These are phyloP conservation scores for Eutypa lata DNA, from an alignment of 2,329 filamentous ascomycete genomes.

Conservation along the genomic window DNA sequence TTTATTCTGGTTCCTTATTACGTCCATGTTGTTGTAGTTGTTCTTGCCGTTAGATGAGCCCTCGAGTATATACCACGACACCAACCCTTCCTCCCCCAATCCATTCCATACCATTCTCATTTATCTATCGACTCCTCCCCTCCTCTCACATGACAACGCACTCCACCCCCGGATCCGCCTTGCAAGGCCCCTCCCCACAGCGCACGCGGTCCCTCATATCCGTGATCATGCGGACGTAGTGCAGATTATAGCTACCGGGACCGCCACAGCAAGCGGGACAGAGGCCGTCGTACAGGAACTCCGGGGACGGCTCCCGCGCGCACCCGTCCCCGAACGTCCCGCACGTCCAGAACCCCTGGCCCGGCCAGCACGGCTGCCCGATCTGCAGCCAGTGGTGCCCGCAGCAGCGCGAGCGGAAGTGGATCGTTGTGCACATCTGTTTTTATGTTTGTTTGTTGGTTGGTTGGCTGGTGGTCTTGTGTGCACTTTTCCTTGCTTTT, in stretches of 20 bases:
- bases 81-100: background rate
- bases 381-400: constrained; percentile 52
- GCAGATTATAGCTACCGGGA: constrained; percentile 43
- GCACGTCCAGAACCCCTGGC: constrained; percentile 50
- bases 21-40: no score
- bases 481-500: background rate
- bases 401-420: constrained; percentile 48
- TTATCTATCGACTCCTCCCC: background rate
- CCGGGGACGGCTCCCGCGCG: constrained; percentile 33
- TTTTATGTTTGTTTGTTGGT: background rate
- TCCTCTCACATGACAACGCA: constrained; percentile 38
- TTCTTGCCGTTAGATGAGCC: no score
- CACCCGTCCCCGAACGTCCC: constrained; percentile 36
- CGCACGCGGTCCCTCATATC: constrained; percentile 41
- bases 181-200: constrained; percentile 44
- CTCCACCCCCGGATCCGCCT: constrained; percentile 35
- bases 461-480: background rate
- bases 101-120: background rate
- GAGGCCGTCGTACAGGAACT: constrained; percentile 24
- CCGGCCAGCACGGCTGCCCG: constrained; percentile 43
- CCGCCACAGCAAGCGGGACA: constrained; percentile 29
- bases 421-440: constrained; percentile 46
- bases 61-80: no score
- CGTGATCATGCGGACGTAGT: constrained; percentile 44
- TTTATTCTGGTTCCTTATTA: no score